Evolutionary conservation across 2,329 filamentous ascomycete genomes (phyloP), one percentile per base, ranked within the genome.

Genomic region (Colletotrichum graminicola): DNA sequence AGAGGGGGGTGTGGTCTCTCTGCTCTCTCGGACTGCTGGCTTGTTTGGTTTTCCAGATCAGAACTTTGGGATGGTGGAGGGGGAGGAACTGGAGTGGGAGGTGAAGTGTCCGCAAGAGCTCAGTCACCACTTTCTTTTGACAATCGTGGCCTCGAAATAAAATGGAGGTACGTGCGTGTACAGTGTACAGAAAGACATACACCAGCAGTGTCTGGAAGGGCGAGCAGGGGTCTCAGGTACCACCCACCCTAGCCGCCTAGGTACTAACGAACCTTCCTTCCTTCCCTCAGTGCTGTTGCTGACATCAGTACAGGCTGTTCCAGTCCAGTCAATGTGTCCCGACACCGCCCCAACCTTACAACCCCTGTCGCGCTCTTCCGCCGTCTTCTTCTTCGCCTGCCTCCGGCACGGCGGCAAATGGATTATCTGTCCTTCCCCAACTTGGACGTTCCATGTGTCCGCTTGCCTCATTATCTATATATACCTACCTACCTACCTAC

Each of bases 111-210:
- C 47, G 65, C 49, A 51, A 47, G 41, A 49, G 34, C 61, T 49
- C 47, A 43, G 68, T 55, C 52, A 56, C 62, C 65, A 60, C 65
- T 69, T 71, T 59, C 70, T 72, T 72, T 72, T 71, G 71, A 73
- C 71, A 80, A 80, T 80, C 78, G 79, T 81, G 79, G 79, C 79
- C 79, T 81, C 77, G 74, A 80, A 78, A 78, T 75, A 71, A 74
- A 72, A 49, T 52, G 47, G 60, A 16, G 49, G 60, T 69, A 23
- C 43, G 43, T 45, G 43, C 43, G 39, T 41, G 16, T 54, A 54
- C 65, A n/a, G n/a, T 26, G 56, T 67, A 11, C 34, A 39, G 36
- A 14, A 3, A 39, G 51, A 34, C 34, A 43, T 67, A 29, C 29
- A 29, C 29, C 29, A 29, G 4, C 29, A 64, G 47, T 47, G 56